Evolutionary conservation across 164 flowering plant genomes (phyloP).

Genomic region (Sedum album): DNA sequence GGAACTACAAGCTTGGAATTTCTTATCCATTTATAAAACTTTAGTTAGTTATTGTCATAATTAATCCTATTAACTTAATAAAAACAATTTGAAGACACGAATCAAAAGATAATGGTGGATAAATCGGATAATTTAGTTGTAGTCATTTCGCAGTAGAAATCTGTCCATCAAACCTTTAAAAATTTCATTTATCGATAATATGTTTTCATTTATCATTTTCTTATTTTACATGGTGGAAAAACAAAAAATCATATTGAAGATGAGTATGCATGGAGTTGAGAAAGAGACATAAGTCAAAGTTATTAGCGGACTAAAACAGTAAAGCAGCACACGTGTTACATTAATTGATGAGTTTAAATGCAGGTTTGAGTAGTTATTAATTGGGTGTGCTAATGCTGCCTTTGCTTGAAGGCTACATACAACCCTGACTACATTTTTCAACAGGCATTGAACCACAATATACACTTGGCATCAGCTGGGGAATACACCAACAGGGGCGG

Average conservation of each 20-base stretch:
- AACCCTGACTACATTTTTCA: background rate
- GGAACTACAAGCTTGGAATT: background rate
- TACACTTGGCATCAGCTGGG: background rate
- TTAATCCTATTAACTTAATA: too few species aligned
- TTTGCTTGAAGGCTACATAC: background rate
- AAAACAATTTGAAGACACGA: too few species aligned
- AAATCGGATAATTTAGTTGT: too few species aligned
- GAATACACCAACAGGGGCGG: background rate
- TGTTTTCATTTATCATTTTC: too few species aligned
- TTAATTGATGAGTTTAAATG: background rate
- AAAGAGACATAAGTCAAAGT: background rate
- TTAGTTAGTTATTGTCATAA: too few species aligned
- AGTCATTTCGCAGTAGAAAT: too few species aligned
- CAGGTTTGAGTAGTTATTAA: conserved; percentile 1
- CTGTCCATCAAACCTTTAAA: too few species aligned
- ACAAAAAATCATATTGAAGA: background rate
- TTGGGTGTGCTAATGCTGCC: conserved; percentile 6
- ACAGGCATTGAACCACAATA: background rate
- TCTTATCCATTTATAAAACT: background rate
- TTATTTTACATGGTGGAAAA: too few species aligned
- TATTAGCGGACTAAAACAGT: background rate
- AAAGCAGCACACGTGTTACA: conserved; percentile 4
- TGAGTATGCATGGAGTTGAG: background rate
- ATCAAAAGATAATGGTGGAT: too few species aligned
- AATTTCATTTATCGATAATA: too few species aligned